phyloP scores from a whole-genome alignment of 2,329 filamentous ascomycete species.

The Myriosclerotinia duriaeana region DNA sequence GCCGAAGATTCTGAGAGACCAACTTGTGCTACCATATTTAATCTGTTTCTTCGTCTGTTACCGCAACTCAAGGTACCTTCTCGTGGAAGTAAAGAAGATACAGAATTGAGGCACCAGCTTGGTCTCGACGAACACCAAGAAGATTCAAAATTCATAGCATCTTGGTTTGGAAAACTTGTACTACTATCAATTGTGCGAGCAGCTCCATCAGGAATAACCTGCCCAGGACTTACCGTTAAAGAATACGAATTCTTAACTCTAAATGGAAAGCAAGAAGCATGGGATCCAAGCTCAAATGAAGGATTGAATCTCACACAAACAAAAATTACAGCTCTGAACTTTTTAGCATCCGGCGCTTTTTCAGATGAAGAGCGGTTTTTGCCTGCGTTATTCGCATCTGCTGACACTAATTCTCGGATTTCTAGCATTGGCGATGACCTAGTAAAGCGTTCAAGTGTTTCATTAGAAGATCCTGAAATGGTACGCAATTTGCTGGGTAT shows the following conservation, averaged over 20 bases:
- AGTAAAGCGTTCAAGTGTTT: constrained; percentile 73
- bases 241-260: constrained; percentile 69
- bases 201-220: constrained; percentile 39
- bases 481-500: constrained; percentile 68
- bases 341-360: constrained; percentile 85
- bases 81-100: constrained; percentile 77
- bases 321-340: constrained; percentile 65
- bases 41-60: constrained; percentile 75
- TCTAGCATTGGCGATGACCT: constrained; percentile 86
- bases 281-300: constrained; percentile 59
- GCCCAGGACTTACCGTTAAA: constrained; percentile 59
- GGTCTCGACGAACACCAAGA: constrained; percentile 59
- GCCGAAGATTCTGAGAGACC: constrained; percentile 57
- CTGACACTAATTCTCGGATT: constrained; percentile 77
- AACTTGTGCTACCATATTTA: constrained; percentile 67
- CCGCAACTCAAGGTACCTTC: constrained; percentile 69
- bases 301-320: constrained; percentile 67
- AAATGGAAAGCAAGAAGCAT: constrained; percentile 66
- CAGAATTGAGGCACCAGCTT: constrained; percentile 62
- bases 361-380: constrained; percentile 79
- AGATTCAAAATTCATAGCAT: constrained; percentile 72
- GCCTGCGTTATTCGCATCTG: constrained; percentile 78
- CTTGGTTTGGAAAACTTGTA: constrained; percentile 75
- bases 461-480: constrained; percentile 66
- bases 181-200: constrained; percentile 56